Base-by-base conservation (phyloP, 2,329 filamentous ascomycete species). In the Domatiomyces globalis region DNA sequence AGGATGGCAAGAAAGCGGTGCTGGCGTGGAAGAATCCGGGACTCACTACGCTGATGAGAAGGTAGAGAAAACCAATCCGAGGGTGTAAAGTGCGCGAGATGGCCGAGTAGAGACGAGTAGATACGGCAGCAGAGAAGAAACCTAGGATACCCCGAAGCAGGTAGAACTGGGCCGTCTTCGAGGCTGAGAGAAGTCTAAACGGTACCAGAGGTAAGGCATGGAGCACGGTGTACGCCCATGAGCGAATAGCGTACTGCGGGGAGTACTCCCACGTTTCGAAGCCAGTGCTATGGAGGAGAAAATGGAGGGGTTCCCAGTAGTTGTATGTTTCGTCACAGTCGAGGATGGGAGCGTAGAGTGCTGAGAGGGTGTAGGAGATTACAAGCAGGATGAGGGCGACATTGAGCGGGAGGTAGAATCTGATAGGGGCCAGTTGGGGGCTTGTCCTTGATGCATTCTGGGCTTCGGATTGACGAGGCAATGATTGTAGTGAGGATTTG, bases 281-380 rank as follows among this genome's bases (percentile, higher is more conserved):
- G 42, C 90, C 92, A 63, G 94, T 90, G 61, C 87, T 86, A 72
- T 95, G 88, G 53, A 81, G 84, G 25, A 98, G 77, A 68, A 95
- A 98, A 68, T 98, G 92, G 0, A 89, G 81, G 0, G 92, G 90
- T 63, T 98, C 92, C 88, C 90, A 98, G 73, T 95, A 98, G 67
- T 98, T 98, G 77, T 94, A 98, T 9, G 90, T 90, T 72, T 98
- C 92, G 62, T 98, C 92, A 66, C 92, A 98, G 68, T 98, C 92
- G 66, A 95, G 89, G 58, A 98, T 95, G 0, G 92, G 92, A 1
- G 88, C 83, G 65, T 83, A 90, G 29, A 84, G 63, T 9, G 90
- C 92, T 5, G 90, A 85, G 19, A 90, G 62, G 17, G 84, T 58
- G 63, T 87, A 87, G 58, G 84, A 82, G 27, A 73, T 71, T 45